A percentile compares a stretch with the other conserved stretches of the same genome.
phyloP scores from a whole-genome alignment of 768 basidiomycete species.

The Phaeolepiota aurea region DNA sequence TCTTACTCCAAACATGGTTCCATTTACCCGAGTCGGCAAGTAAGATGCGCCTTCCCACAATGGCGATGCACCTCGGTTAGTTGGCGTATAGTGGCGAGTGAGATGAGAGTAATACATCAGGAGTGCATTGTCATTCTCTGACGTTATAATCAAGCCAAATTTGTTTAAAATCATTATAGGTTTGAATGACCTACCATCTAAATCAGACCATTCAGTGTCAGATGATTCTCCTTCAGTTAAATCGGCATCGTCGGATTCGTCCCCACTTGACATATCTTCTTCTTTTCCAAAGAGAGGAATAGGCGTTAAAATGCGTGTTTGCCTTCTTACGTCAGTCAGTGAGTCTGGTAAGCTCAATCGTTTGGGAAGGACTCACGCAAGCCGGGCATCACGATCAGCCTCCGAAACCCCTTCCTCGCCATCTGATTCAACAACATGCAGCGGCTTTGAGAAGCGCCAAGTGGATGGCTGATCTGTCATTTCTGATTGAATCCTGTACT shows the following conservation, averaged over 20 bases:
- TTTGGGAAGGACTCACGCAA: conserved; percentile 52
- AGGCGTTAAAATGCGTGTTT: conserved; percentile 42
- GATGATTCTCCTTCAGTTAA: conserved; percentile 47
- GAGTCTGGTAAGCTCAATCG: not conserved
- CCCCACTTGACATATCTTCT: conserved; percentile 53
- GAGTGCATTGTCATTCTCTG: conserved; percentile 14
- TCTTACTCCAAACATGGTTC: too few relatives aligned
- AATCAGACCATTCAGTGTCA: conserved; percentile 40
- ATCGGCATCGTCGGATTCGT: conserved; percentile 76
- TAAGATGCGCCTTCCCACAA: conserved; percentile 44
- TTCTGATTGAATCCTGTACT: conserved; percentile 3
- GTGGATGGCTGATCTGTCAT: conserved; percentile 4
- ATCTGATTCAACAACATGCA: conserved; percentile 54
- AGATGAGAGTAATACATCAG: conserved; percentile 40
- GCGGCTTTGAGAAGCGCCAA: conserved; percentile 14
- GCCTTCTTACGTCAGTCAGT: conserved; percentile 24
- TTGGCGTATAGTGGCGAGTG: conserved; percentile 38
- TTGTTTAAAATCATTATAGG: conserved; percentile 4
- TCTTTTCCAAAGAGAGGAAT: conserved; percentile 25
- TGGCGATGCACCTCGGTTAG: conserved; percentile 21
- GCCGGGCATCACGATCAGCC: conserved; percentile 59
- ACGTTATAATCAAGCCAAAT: conserved; percentile 7
- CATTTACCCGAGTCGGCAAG: conserved; percentile 32
- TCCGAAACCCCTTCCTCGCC: conserved; percentile 56
- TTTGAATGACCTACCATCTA: conserved; percentile 23